Evolutionary conservation across 176 grass and related monocot species (phyloP), one percentile per base, ranked within the genome.

Genomic region (Triticum monococcum): DNA sequence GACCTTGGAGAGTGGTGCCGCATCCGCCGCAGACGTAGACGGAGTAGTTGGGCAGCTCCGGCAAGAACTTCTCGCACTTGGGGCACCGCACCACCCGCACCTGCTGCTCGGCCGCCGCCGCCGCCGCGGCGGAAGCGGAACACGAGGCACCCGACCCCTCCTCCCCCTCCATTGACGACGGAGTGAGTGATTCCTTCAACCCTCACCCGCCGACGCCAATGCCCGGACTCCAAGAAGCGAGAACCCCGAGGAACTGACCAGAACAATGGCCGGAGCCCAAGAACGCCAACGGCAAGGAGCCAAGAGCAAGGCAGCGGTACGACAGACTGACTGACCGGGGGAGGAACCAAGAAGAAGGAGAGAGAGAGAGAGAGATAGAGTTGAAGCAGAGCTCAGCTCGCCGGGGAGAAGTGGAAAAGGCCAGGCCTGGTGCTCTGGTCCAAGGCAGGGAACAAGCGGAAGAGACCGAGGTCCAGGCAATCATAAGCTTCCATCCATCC

Each of bases 61-160:
- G 97, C 40, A 99, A 86, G 80, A 96, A 90, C 77, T 99, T 96
- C 89, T 94, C 94, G 86, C 97, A 99, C 84, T 88, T 99, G 84
- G 97, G 97, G 72, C 72, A 75, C 24, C 72, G 72, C 72, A 75
- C 72, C 72, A 75, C 72, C 72, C 72, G 41, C 43, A 81, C 97
- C 79, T 65, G 79, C 33, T 82, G 86, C 38, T 30, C 43, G 45
- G 23, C 40, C 22, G 32, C 33, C 24, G 70, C 37, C 9, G 43
- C 43, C 32, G 40, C 8, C 36, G 23, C 12, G 50, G 68, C 28
- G 23, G 28, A 28, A 28, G 25, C 81, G 9, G 64, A 37, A 28
- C 67, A 72, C 31, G 67, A 37, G 5, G 45, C 77, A 46, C 56
- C 81, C 81, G 28, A 35, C 14, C 28, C 68, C 12, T 93, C 84